Conservation (phyloP, 163 green algal genomes). For the Chlamydomonas reinhardtii region DNA sequence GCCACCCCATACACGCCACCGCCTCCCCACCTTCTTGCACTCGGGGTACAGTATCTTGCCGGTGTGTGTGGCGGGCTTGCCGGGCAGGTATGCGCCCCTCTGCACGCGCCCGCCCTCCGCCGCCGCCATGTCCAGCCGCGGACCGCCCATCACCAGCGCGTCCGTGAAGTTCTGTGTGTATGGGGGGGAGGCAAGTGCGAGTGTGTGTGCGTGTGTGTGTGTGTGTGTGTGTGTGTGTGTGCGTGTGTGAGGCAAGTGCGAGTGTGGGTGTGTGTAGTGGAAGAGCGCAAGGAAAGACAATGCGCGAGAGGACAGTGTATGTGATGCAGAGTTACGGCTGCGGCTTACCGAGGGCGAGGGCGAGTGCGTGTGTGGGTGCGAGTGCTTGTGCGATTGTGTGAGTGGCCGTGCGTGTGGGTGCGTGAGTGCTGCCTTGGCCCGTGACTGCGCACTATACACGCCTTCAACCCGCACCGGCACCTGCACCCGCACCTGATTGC, state of each 20-base stretch:
- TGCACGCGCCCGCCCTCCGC: constrained; percentile 51
- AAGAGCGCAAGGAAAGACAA: not conserved
- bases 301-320: too few species aligned
- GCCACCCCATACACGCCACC: not conserved
- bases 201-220: too few species aligned
- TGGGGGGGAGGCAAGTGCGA: too few species aligned
- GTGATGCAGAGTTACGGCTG: too few species aligned
- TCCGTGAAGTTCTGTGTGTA: constrained; percentile 63
- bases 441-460: too few species aligned
- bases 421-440: too few species aligned
- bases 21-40: constrained; percentile 58
- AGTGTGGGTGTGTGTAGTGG: not conserved
- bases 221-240: not conserved
- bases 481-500: too few species aligned
- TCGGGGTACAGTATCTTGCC: constrained; percentile 65
- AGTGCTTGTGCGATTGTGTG: too few species aligned
- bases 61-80: constrained; percentile 58
- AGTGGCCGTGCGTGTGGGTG: too few species aligned
- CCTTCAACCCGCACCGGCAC: too few species aligned
- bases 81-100: constrained; percentile 55
- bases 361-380: too few species aligned
- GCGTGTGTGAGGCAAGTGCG: not conserved
- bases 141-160: constrained; percentile 63
- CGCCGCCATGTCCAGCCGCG: constrained; percentile 65
- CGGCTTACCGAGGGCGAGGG: too few species aligned